Evolutionary conservation across 768 basidiomycete species (phyloP).

Genomic region (Cystoderma amianthinum): DNA sequence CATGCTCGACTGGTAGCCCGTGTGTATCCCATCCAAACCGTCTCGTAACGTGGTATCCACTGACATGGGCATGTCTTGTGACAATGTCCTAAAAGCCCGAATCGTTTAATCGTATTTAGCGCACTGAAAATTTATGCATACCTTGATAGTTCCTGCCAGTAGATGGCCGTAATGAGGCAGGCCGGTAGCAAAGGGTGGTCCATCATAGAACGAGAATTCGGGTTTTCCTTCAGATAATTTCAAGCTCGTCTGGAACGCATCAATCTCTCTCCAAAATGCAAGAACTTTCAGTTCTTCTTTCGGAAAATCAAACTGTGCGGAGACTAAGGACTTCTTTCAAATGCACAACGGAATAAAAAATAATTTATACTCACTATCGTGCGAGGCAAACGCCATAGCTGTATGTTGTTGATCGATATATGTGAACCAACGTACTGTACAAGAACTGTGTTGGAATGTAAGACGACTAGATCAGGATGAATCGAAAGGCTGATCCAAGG

Average conservation of each 20-base stretch:
- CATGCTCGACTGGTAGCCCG: conserved; percentile 96
- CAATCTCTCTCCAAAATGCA: conserved; percentile 90
- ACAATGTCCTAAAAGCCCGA: conserved; percentile 78
- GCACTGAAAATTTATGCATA: conserved; percentile 20
- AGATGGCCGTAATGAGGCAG: conserved; percentile 95
- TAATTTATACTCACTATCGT: conserved; percentile 54
- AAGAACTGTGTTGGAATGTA: too few relatives aligned
- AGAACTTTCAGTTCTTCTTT: conserved; percentile 89
- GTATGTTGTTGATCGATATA: neutral
- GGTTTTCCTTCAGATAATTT: conserved; percentile 90
- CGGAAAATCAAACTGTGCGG: conserved; percentile 73
- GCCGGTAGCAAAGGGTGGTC: conserved; percentile 95
- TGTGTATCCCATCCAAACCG: conserved; percentile 99
- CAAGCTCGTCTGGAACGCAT: conserved; percentile 92
- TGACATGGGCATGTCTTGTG: conserved; percentile 90
- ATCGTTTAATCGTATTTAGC: conserved; percentile 2
- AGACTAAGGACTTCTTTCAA: conserved; percentile 37
- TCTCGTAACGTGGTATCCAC: conserved; percentile 86
- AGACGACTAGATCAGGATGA: too few relatives aligned
- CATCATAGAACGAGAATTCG: conserved; percentile 93
- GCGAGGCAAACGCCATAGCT: conserved; percentile 58
- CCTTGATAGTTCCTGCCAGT: conserved; percentile 91
- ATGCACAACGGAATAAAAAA: conserved; percentile 1
- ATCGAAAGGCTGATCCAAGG: too few relatives aligned
- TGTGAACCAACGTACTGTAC: too few relatives aligned